Percentiles rank a stretch among this genome's conserved stretches.
Conservation (phyloP, 805 yeast species). For the Pichia sporocuriosa region DNA sequence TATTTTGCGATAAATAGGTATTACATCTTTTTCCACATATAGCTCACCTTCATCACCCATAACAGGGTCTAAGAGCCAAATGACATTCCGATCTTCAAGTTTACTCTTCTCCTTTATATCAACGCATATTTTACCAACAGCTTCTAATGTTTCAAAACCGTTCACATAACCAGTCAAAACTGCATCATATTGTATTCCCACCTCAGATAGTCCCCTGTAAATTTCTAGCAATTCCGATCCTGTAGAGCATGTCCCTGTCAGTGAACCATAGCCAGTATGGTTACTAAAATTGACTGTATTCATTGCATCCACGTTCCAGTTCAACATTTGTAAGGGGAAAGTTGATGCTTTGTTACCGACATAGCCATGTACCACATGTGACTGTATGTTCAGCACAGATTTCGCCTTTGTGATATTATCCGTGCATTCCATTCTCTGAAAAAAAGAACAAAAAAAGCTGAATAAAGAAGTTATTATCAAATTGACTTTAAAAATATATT, state of each 20-base stretch:
- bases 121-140: constrained; percentile 33
- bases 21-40: constrained; percentile 52
- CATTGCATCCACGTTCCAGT: constrained; percentile 63
- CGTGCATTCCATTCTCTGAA: too few species aligned
- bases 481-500: too few species aligned
- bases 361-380: constrained; percentile 69
- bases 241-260: constrained; percentile 40
- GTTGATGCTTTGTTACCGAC: constrained; percentile 65
- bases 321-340: constrained; percentile 56
- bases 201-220: constrained; percentile 32
- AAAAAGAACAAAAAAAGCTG: too few species aligned
- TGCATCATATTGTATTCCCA: constrained; percentile 41
- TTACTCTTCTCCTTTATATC: constrained; percentile 32
- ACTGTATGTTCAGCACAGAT: constrained; percentile 47
- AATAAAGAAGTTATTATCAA: too few species aligned
- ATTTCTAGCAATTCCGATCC: constrained; percentile 34
- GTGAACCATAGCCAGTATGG: constrained; percentile 64
- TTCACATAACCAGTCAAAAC: constrained; percentile 66
- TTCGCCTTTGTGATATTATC: too few species aligned
- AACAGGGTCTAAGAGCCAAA: constrained; percentile 70
- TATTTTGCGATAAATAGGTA: constrained; percentile 51
- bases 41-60: constrained; percentile 73
- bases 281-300: constrained; percentile 63
- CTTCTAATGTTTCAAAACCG: constrained; percentile 41
- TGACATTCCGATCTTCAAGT: constrained; percentile 12